Percentiles rank a stretch among this genome's conserved stretches.
Evolutionary conservation across 352 stramenopile species (phyloP).

Genomic region (Phytophthora pisi): DNA sequence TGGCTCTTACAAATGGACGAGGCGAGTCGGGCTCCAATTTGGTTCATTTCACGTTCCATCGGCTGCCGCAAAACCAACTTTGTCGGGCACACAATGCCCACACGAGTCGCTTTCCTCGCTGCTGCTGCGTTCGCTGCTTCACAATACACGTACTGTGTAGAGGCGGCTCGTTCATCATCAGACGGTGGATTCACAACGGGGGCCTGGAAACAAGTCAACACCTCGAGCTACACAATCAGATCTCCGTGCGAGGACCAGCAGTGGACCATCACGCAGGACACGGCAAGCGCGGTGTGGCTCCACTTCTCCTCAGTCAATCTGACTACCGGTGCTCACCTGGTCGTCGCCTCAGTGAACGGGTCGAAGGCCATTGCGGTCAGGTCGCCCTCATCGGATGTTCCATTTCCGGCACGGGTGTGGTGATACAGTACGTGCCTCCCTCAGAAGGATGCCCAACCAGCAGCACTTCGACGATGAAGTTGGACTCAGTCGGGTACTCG

Average conservation of each 20-base stretch:
- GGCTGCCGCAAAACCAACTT: constrained; percentile 12
- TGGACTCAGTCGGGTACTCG: constrained; percentile 46
- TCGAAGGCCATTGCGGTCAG: constrained; percentile 33
- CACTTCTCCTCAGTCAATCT: constrained; percentile 41
- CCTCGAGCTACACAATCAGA: constrained; percentile 43
- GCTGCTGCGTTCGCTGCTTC: not conserved
- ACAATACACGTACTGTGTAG: not conserved
- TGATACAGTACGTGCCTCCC: constrained; percentile 52
- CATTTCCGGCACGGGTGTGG: constrained; percentile 40
- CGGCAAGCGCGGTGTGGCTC: constrained; percentile 47
- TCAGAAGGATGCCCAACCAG: constrained; percentile 24
- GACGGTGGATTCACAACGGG: constrained; percentile 49
- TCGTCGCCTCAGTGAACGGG: constrained; percentile 44
- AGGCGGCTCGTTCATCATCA: constrained; percentile 4
- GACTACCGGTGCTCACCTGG: constrained; percentile 43
- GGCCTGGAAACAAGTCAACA: constrained; percentile 34
- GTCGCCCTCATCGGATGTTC: constrained; percentile 31
- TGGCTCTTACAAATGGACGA: constrained; percentile 1
- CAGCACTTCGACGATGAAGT: constrained; percentile 28
- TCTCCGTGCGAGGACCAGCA: constrained; percentile 44
- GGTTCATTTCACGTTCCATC: constrained; percentile 12
- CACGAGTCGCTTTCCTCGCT: constrained; percentile 10
- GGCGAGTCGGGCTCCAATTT: not conserved
- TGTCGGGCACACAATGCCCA: constrained; percentile 4
- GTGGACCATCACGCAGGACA: constrained; percentile 59